Evolutionary conservation across 352 stramenopile genomes (phyloP), one percentile per base, ranked within the genome.

Genomic region (Blastocystis sp.): DNA sequence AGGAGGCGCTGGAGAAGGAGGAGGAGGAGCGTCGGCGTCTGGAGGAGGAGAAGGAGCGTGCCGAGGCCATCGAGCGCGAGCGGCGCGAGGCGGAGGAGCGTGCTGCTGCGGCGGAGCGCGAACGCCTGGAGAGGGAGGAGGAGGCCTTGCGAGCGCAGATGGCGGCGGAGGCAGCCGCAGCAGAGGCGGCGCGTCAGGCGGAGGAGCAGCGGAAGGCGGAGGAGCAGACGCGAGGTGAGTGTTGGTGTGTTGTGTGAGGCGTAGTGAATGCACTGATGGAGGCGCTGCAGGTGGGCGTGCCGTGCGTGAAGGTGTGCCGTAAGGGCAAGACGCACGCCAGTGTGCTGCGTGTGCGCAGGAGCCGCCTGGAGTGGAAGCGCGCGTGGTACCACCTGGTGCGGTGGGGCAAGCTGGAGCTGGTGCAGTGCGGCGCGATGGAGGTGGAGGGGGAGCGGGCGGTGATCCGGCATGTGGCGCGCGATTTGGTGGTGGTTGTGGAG

Each of bases 1-100:
- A 88, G 19, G 78, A 77, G 21, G 78, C 79, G 45, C 19, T 79
- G 45, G 78, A 69, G n/a, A 74, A 78, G 38, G 59, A 77, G 17
- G 64, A 88, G 40, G 78, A 23, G 41, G 78, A 88, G 59, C 62
- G 65, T 34, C 60, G 52, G 23, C 10, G 40, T 48, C 21, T 59
- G 45, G 67, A 88, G 56, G 64, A 79, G 48, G 77, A 79, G 62
- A 40, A 45, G 4, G 21, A 14, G 40, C 10, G 14, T 2, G 17
- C 10, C 1, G 65, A 87, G 41, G 77, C 60, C 19, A 59, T 53
- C 1, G 62, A 87, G n/a, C 19, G 34, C 7, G 23, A 53, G 5
- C 59, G 59, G 3, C n/a, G 45, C 5, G 60, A 87, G 23, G 78
- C 79, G 17, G 78, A 88, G 28, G 65, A 76, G 65, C 4, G 38